A percentile compares a stretch with the other conserved stretches of the same genome.
Conservation (phyloP, 2,329 filamentous ascomycete genomes). For the Microdochium bolleyi region DNA sequence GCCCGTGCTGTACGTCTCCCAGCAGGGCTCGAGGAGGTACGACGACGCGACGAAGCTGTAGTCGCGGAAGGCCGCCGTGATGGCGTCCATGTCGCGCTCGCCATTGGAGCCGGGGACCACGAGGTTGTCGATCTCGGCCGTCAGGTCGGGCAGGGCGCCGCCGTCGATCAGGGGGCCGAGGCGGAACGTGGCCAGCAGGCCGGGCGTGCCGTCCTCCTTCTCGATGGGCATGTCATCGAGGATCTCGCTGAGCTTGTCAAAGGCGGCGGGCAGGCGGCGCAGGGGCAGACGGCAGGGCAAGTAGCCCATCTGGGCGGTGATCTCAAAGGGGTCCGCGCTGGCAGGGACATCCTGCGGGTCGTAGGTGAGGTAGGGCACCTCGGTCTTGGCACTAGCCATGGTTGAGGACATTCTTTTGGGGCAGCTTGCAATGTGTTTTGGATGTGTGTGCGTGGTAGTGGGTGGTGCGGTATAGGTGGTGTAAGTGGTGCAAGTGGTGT, state of each 20-base stretch:
- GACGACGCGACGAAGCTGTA: conserved; percentile 87
- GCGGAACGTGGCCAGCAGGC: conserved; percentile 65
- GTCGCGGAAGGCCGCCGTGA: conserved; percentile 85
- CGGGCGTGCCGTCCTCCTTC: conserved; percentile 64
- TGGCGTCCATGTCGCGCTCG: conserved; percentile 14
- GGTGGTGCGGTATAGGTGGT: background rate
- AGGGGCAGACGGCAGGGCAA: background rate
- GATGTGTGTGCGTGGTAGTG: background rate
- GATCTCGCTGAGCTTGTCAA: conserved; percentile 26
- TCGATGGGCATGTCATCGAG: conserved; percentile 73
- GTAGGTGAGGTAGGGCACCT: background rate
- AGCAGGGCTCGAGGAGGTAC: conserved; percentile 86
- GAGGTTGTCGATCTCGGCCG: conserved; percentile 60
- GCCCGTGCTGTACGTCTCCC: conserved; percentile 47
- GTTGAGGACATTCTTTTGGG: background rate
- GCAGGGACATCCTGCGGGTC: background rate
- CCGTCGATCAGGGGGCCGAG: conserved; percentile 29
- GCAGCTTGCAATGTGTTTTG: background rate
- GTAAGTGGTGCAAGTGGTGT: no score
- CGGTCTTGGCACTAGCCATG: background rate
- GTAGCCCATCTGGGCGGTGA: background rate
- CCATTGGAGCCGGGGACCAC: background rate
- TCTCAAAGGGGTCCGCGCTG: background rate
- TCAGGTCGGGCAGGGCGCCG: conserved; percentile 62
- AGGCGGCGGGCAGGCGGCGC: background rate